phyloP scores from a whole-genome alignment of 257 asterid genomes.

The Solanum paucissectum region DNA sequence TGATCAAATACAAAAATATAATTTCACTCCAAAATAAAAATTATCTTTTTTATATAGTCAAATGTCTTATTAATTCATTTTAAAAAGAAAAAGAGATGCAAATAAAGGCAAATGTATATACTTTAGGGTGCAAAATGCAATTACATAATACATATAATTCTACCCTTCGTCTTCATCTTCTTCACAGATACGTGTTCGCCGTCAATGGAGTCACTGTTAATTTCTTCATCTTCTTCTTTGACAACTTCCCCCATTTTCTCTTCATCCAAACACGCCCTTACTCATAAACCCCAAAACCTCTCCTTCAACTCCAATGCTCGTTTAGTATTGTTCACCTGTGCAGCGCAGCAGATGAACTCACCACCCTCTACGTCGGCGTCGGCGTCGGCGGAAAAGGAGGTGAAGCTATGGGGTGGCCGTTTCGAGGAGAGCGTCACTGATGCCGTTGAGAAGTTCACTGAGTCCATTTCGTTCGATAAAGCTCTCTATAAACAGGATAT shows the following conservation, averaged over 20 bases:
- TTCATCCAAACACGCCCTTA: conserved; percentile 2
- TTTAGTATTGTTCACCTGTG: neutral
- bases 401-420: conserved; percentile 95
- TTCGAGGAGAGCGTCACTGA: conserved; percentile 86
- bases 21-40: no score
- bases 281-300: neutral
- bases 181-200: neutral
- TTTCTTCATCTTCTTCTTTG: conserved; percentile 1
- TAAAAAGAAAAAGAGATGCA: neutral
- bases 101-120: neutral
- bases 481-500: conserved; percentile 89
- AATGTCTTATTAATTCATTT: no score
- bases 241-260: conserved; percentile 1
- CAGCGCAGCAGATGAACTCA: conserved; percentile 12
- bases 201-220: conserved; percentile 17
- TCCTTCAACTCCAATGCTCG: neutral
- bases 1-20: no score
- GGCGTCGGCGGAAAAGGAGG: conserved; percentile 32
- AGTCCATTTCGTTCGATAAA: conserved; percentile 83
- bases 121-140: neutral
- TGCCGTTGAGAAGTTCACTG: conserved; percentile 88
- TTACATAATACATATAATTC: neutral
- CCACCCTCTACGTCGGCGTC: neutral
- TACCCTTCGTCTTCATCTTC: neutral
- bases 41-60: no score